Conservation (phyloP, 2,329 filamentous ascomycete species). For the Calonectria montana region DNA sequence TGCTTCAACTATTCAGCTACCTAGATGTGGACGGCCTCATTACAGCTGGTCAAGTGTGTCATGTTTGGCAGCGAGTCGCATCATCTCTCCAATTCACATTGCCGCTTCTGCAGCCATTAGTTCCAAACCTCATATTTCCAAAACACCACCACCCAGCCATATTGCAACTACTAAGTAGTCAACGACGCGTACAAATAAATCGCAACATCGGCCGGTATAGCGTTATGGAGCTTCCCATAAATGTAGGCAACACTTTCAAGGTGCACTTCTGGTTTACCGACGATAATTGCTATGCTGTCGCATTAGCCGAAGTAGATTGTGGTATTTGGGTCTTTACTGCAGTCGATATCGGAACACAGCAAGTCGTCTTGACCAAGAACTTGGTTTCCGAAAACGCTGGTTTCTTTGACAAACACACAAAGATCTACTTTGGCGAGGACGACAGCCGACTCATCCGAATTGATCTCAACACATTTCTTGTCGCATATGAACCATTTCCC, state of each 20-base stretch:
- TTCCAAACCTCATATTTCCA: not conserved
- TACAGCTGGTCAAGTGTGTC: not conserved
- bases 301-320: not conserved
- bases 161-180: not conserved
- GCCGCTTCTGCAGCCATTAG: not conserved
- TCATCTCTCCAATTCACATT: not conserved
- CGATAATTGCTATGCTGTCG: not conserved
- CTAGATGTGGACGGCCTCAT: not conserved
- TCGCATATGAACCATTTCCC: not conserved
- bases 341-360: not conserved
- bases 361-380: not conserved
- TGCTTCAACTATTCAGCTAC: not conserved
- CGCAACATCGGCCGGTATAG: not conserved
- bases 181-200: not conserved
- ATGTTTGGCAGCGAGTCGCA: not conserved
- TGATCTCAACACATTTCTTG: not conserved
- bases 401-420: not conserved
- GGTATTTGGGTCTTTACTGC: not conserved
- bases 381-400: not conserved
- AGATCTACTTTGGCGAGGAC: not conserved
- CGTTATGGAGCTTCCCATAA: not conserved
- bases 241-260: not conserved
- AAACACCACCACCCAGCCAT: not conserved
- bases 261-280: not conserved
- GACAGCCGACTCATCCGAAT: not conserved